Evolutionary conservation across 2,329 filamentous ascomycete species (phyloP), one percentile per base, ranked within the genome.

Genomic region (Ophiocordyceps unilateralis): DNA sequence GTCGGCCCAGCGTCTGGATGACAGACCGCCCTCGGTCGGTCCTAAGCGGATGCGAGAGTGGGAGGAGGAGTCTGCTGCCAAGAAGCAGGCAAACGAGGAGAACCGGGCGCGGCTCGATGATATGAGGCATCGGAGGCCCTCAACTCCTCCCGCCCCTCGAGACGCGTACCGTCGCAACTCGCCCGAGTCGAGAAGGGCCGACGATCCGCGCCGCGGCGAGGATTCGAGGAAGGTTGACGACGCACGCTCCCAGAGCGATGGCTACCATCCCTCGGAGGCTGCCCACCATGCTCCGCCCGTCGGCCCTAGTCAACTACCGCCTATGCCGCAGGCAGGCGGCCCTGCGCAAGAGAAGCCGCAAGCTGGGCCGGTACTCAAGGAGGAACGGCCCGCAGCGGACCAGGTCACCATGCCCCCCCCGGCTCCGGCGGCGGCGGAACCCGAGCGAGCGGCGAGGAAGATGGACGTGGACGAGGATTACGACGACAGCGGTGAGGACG

Each of bases 401-500:
- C 58, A 58, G 43, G 56, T 64, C 19, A 56, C 62, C 34, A 53
- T 66, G 22, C 65, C 68, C 26, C 63, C 72, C 23, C 60, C 70
- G 2, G 67, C 71, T 20, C 65, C 70, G 19, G 60, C 48, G 2
- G 45, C 69, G 17, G 79, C 78, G 45, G 89, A 96, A 63, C 84
- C 87, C 10, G 78, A 83, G 59, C 67, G 78, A 43, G 87, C 91
- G 28, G 86, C 87, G 19, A 74, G 91, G 20, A 93, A 93, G 62
- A 93, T 98, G 77, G 89, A 96, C 7, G 84, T 96, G 19, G 88
- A 98, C 51, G 91, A 98, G 59, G 83, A 96, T 58, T 96, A 98
- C 54, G 89, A 96, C 58, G 89, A 96, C 54, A 89, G 88, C 45
- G 85, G 77, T 5, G 88, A 93, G 50, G 89, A 95, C 46, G 82